A percentile compares a stretch with the other conserved stretches of the same genome.
Evolutionary conservation across 2,329 filamentous ascomycete species (phyloP).

Genomic region (Chrysoporthe austroafricana): DNA sequence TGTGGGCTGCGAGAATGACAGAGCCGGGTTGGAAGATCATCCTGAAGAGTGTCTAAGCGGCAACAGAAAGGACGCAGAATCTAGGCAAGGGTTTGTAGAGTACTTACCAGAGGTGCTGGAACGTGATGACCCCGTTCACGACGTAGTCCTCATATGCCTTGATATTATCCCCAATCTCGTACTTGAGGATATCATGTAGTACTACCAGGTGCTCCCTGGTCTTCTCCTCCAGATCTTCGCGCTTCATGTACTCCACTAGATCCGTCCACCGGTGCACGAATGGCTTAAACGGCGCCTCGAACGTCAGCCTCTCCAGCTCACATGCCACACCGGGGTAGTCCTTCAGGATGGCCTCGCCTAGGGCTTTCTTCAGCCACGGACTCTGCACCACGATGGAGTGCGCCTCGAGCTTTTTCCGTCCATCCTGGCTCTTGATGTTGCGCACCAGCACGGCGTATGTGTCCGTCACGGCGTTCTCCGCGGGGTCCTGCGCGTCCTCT

Average conservation of each 20-base stretch:
- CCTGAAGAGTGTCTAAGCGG: constrained; percentile 6
- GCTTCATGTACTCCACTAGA: constrained; percentile 47
- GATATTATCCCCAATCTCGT: constrained; percentile 56
- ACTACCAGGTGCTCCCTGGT: constrained; percentile 53
- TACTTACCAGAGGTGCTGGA: constrained; percentile 50
- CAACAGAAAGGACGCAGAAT: neutral
- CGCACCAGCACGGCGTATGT: constrained; percentile 65
- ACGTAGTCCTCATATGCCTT: constrained; percentile 55
- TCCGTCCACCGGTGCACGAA: constrained; percentile 68
- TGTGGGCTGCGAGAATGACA: constrained; percentile 44
- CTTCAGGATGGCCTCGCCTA: constrained; percentile 54
- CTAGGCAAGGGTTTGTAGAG: neutral
- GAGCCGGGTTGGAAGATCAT: constrained; percentile 56
- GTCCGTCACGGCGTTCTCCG: constrained; percentile 64
- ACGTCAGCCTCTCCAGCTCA: constrained; percentile 62
- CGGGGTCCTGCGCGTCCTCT: constrained; percentile 57
- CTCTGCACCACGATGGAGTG: constrained; percentile 69
- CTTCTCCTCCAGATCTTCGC: constrained; percentile 45
- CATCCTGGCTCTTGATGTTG: constrained; percentile 60
- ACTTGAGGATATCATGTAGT: constrained; percentile 50
- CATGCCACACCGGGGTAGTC: constrained; percentile 65
- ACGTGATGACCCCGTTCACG: constrained; percentile 57
- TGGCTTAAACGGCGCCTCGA: constrained; percentile 62
- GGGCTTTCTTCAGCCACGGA: constrained; percentile 59
- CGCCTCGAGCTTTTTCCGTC: constrained; percentile 62